Percentiles rank a stretch among this genome's conserved stretches.
Conservation (phyloP, 306 rosid genomes). For the Glycyrrhiza uralensis region DNA sequence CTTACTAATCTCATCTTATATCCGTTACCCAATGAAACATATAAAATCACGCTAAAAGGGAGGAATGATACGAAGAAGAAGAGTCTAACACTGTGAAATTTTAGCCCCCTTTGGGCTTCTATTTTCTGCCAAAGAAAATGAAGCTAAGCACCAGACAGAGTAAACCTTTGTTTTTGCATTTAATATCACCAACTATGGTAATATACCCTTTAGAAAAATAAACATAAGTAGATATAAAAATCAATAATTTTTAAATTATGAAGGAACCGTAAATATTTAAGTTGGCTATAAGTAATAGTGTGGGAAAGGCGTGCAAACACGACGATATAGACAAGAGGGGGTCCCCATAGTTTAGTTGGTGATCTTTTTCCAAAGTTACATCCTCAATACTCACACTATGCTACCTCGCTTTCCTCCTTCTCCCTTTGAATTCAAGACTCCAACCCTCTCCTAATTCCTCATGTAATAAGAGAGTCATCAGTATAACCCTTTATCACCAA, state of each 20-base stretch:
- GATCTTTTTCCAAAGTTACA: slow-evolving; percentile 21
- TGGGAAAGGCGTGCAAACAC: slow-evolving; percentile 73
- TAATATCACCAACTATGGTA: neutral
- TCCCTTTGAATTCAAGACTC: slow-evolving; percentile 38
- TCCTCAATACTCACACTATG: neutral
- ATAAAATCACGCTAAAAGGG: slow-evolving; percentile 16
- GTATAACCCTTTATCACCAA: neutral
- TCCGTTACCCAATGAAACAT: neutral
- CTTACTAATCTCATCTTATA: neutral
- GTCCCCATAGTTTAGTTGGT: slow-evolving; percentile 52
- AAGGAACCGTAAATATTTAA: neutral
- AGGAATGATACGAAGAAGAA: neutral
- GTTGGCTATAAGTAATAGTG: neutral
- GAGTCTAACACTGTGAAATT: neutral
- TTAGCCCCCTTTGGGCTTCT: neutral
- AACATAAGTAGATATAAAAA: neutral
- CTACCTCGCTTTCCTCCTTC: slow-evolving; percentile 3
- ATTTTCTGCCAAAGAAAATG: neutral
- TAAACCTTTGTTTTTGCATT: neutral
- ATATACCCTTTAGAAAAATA: neutral
- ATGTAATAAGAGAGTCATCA: too few relatives aligned
- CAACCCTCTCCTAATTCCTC: neutral
- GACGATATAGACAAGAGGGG: slow-evolving; percentile 58
- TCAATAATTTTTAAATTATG: neutral
- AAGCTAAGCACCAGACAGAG: neutral